phyloP scores from a whole-genome alignment of 208 protist species.

The Leishmania tarentolae region DNA sequence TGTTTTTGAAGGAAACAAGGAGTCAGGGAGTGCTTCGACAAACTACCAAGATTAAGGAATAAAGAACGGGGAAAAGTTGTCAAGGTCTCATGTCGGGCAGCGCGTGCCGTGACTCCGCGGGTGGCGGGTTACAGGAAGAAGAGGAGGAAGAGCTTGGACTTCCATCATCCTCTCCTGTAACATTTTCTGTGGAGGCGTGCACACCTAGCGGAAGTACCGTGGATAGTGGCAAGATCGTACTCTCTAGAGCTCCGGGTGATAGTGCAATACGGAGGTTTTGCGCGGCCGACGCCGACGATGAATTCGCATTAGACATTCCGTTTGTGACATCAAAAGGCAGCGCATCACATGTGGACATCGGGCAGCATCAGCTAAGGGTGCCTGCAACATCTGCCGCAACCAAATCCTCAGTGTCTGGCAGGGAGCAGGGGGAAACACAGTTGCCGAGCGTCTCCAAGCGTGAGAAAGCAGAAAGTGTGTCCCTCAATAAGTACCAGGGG shows the following conservation, averaged over 20 bases:
- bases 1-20: neutral
- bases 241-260: neutral
- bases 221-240: neutral
- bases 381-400: neutral
- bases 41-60: neutral
- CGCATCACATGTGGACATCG: neutral
- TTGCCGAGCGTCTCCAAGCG: conserved; percentile 15
- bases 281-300: conserved; percentile 35
- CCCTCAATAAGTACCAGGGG: conserved; percentile 25
- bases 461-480: conserved; percentile 16
- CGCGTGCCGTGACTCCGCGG: neutral
- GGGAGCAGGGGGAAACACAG: neutral
- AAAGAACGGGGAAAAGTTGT: neutral
- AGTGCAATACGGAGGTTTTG: neutral
- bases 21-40: neutral
- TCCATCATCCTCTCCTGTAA: conserved; percentile 4
- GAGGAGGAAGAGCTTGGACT: conserved; percentile 39
- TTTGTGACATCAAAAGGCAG: conserved; percentile 39
- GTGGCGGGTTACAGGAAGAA: conserved; percentile 36
- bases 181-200: neutral
- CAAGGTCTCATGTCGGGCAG: conserved; percentile 3
- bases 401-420: neutral
- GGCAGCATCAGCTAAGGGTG: neutral
- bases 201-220: neutral
- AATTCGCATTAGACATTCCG: conserved; percentile 42